Base-by-base conservation (phyloP, 306 rosid species). In the Prunus davidiana region DNA sequence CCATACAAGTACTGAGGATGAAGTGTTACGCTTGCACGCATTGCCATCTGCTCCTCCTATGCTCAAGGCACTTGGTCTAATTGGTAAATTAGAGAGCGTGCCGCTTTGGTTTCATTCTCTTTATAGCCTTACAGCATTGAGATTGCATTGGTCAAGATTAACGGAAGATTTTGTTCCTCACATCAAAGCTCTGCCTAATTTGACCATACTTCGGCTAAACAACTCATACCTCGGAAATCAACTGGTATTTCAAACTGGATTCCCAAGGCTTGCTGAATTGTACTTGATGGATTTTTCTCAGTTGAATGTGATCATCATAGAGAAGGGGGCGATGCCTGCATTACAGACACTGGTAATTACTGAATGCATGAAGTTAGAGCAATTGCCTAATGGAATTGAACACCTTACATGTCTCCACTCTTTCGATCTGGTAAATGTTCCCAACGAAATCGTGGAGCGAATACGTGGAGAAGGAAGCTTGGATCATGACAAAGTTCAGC, bases 341-440 rank as follows among this genome's bases (percentile, higher is more conserved):
- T 1, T 77, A 22, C 19, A 19, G 25, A 22, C 9, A 4, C 47
- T 77, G 3, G 10, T 10, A 8, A 27, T 77, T 56, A 3, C 2
- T 8, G 58, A 8, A 3, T 68, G 54, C 47, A 43, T 22, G 54
- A 69, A 70, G 65, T 12, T 77, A 22, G 58, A 68, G 50, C 71
- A 38, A 43, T 11, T 43, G 11, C 80, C 80, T 38, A 12, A 19
- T 9, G 80, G 80, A 8, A 67, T 77, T 1, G 75, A 69, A 27
- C 56, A 67, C 27, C 75, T 69, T 22, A 49, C 69, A 52, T 20
- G 70, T 46, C 58, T 77, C 24, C 43, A 45, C n/a, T 10, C 27
- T 3, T 11, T 69, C 45, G 18, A 2, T 25, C 28, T 77, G 9
- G 5, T 10, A 32, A 3, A 13, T 55, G 81, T 77, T 77, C 41